Conservation (phyloP, 1,139 yeast species). For the Yamadazyma sp. region DNA sequence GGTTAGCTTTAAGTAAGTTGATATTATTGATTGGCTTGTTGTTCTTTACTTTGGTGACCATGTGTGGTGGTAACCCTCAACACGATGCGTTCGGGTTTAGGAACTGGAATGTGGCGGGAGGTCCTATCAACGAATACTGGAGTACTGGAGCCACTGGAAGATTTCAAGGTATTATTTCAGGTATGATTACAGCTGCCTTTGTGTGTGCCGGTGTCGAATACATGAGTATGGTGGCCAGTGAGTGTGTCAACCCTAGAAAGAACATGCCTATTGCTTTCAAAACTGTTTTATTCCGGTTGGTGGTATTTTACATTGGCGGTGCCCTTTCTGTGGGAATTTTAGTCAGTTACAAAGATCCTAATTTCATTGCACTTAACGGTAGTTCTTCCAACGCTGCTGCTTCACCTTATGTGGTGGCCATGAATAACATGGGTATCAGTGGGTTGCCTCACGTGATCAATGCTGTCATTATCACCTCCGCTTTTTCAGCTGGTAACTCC, state of each 20-base stretch:
- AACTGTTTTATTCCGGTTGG: conserved; percentile 68
- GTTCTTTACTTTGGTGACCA: conserved; percentile 67
- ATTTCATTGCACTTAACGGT: conserved; percentile 22
- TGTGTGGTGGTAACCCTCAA: conserved; percentile 82
- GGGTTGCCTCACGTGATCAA: conserved; percentile 40
- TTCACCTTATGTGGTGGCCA: conserved; percentile 46
- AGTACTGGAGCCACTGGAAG: conserved; percentile 62
- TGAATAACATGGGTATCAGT: conserved; percentile 35
- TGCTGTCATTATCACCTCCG: conserved; percentile 26
- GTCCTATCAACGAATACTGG: conserved; percentile 52
- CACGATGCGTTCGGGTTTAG: conserved; percentile 67
- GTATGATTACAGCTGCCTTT: conserved; percentile 59
- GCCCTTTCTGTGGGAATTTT: conserved; percentile 38
- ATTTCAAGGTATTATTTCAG: conserved; percentile 66
- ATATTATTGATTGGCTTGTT: conserved; percentile 67
- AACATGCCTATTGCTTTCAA: conserved; percentile 74
- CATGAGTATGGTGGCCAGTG: conserved; percentile 80
- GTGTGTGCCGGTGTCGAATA: conserved; percentile 84
- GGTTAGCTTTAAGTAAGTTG: conserved; percentile 73
- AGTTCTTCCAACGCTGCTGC: conserved; percentile 31
- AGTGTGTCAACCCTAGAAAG: conserved; percentile 70
- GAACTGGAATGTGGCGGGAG: conserved; percentile 50
- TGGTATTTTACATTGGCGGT: conserved; percentile 61
- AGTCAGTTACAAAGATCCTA: conserved; percentile 40
- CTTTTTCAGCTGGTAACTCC: conserved; percentile 44